Evolutionary conservation across 192 early-diverging fungal species (phyloP).

Genomic region (Entomortierella parvispora): DNA sequence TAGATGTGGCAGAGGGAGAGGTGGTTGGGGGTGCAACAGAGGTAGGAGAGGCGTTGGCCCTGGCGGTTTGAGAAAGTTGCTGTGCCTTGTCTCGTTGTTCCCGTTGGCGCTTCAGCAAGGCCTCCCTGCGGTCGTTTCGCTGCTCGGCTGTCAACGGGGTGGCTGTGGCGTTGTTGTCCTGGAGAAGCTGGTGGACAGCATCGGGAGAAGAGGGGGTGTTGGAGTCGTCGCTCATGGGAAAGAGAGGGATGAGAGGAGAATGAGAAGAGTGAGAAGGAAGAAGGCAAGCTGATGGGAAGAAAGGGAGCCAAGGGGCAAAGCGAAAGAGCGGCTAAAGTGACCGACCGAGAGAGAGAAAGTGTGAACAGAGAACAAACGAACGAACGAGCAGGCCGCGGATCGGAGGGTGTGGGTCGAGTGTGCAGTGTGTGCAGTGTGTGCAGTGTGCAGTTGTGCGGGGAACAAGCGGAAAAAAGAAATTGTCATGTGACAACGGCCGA

Average conservation of each 20-base stretch:
- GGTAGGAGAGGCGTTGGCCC: slow-evolving; percentile 20
- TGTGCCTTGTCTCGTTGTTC: slow-evolving; percentile 42
- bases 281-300: neutral
- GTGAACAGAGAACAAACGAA: neutral
- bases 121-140: slow-evolving; percentile 44
- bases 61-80: slow-evolving; percentile 32
- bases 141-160: slow-evolving; percentile 37
- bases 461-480: too few species aligned
- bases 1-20: neutral
- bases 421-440: too few species aligned
- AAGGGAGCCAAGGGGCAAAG: neutral
- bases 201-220: slow-evolving; percentile 10
- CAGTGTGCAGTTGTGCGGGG: too few species aligned
- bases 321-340: neutral
- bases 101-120: slow-evolving; percentile 32
- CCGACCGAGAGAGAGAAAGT: neutral
- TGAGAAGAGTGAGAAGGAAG: too few species aligned
- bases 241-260: neutral
- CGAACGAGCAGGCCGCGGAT: neutral
- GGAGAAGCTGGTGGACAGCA: slow-evolving; percentile 34
- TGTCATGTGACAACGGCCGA: too few species aligned
- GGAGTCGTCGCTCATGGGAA: slow-evolving; percentile 31
- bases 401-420: too few species aligned
- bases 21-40: neutral
- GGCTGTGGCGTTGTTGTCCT: slow-evolving; percentile 8